Percentiles rank a stretch among this genome's conserved stretches.
Evolutionary conservation across 495 filamentous ascomycete species (phyloP).

Genomic region (Peziza echinospora): DNA sequence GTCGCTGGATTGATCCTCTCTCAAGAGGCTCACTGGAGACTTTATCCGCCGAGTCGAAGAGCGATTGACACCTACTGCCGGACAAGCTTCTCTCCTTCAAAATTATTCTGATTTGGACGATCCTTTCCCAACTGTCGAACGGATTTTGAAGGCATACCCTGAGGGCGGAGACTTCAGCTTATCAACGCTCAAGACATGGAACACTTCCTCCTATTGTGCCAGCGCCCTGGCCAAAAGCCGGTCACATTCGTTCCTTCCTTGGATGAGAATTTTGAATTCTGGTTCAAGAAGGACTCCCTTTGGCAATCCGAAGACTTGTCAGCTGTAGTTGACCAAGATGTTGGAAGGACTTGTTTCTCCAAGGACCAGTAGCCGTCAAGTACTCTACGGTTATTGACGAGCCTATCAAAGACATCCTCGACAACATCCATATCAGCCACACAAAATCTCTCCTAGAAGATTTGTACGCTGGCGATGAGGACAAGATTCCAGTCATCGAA

Average conservation of each 20-base stretch:
- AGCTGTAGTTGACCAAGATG: conserved; percentile 87
- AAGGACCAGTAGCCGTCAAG: conserved; percentile 81
- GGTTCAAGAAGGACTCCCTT: conserved; percentile 99
- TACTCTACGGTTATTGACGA: conserved; percentile 79
- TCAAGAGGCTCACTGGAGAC: conserved; percentile 63
- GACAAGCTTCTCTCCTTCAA: conserved; percentile 56
- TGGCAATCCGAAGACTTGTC: conserved; percentile 97
- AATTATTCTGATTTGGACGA: conserved; percentile 71
- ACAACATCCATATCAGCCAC: conserved; percentile 69
- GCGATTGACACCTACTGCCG: conserved; percentile 50
- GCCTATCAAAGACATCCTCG: conserved; percentile 79
- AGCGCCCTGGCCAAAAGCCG: conserved; percentile 83
- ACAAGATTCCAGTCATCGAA: conserved; percentile 61
- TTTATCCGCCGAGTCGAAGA: conserved; percentile 93
- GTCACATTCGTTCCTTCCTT: conserved; percentile 83
- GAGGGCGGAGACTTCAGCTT: conserved; percentile 67
- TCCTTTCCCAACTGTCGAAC: conserved; percentile 54
- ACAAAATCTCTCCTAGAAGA: conserved; percentile 59
- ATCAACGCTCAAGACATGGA: conserved; percentile 96
- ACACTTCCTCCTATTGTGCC: conserved; percentile 84
- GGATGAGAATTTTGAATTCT: conserved; percentile 92
- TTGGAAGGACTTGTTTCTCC: conserved; percentile 79
- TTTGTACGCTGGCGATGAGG: conserved; percentile 51
- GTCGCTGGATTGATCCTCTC: conserved; percentile 82
- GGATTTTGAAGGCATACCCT: conserved; percentile 60